Base-by-base conservation (phyloP, 305 asterid species). In the Rubia tinctorum region DNA sequence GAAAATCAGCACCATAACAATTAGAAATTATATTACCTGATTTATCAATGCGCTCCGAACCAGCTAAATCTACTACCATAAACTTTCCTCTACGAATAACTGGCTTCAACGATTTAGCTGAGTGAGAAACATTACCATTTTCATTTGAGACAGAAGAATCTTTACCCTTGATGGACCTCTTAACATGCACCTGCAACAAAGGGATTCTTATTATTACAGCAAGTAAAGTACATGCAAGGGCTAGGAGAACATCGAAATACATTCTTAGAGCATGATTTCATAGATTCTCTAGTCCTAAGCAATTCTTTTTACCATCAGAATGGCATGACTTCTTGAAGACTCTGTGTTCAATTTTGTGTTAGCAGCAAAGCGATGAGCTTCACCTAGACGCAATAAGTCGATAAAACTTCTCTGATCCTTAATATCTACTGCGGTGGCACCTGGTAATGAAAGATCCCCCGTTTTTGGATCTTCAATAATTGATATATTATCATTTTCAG, bases 271-370 rank as follows among this genome's bases (percentile, higher is more conserved):
- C 58, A 47, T 20, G 51, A 53, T 62, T 62, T 34, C n/a, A 69
- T 2, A 66, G 44, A 14, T 1, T 4, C 58, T 15, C 59, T 25
- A 20, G 25, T 47, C 59, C 49, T 74, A 76, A 23, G 66, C 74
- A 15, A 74, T 8, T 63, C 63, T 66, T 40, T 58, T 85, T 83
- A 93, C 98, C 98, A 91, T 90, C 78, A 93, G 82, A 82, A 93
- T 86, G 71, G 98, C 97, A 82, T 93, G 98, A 77, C 98, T 93
- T 34, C 98, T 90, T 37, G 98, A 93, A 76, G 98, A 93, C 80
- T 93, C 97, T 22, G 98, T 87, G 81, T 93, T 93, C 74, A 93
- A 81, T 81, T 90, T 93, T 77, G 97, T 93, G 74, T 90, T 91
- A 56, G 97, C 94, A 67, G 96, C 96, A 84, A 84, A 85, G 22